Conservation (phyloP, 768 basidiomycete species). For the Mycena venus region DNA sequence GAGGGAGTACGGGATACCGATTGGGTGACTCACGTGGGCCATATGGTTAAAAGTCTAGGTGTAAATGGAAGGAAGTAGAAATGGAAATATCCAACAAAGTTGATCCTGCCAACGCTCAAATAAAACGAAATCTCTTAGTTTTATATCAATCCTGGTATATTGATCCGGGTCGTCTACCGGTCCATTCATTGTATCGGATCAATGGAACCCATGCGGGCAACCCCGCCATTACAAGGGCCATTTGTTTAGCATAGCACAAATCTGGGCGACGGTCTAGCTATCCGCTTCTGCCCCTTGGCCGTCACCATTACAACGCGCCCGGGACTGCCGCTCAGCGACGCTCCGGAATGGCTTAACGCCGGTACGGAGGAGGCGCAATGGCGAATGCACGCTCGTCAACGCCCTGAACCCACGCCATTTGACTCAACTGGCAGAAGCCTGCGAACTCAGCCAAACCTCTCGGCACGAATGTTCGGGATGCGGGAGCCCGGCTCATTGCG, state of each 20-base stretch:
- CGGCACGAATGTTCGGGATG: constrained; percentile 46
- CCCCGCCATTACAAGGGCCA: too few species aligned
- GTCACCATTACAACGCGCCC: neutral
- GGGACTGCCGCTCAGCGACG: neutral
- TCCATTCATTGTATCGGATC: too few species aligned
- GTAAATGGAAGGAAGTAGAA: too few species aligned
- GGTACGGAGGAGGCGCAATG: neutral
- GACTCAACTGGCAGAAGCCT: neutral
- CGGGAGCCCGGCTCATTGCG: constrained; percentile 38
- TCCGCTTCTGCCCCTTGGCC: constrained; percentile 16
- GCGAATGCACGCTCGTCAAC: neutral
- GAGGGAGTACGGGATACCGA: too few species aligned
- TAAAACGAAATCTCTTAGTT: too few species aligned
- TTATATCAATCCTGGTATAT: too few species aligned
- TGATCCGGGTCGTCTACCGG: too few species aligned
- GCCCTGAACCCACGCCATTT: neutral
- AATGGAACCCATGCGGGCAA: too few species aligned
- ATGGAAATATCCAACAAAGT: too few species aligned
- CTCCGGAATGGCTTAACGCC: neutral
- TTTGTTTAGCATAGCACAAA: constrained; percentile 6
- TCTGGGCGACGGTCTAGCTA: neutral
- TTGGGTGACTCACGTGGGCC: too few species aligned
- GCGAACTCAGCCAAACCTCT: neutral
- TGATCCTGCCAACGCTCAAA: too few species aligned
- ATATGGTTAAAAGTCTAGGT: too few species aligned